phyloP scores from a whole-genome alignment of 2,329 filamentous ascomycete genomes.

The Pseudovirgaria hyperparasitica region DNA sequence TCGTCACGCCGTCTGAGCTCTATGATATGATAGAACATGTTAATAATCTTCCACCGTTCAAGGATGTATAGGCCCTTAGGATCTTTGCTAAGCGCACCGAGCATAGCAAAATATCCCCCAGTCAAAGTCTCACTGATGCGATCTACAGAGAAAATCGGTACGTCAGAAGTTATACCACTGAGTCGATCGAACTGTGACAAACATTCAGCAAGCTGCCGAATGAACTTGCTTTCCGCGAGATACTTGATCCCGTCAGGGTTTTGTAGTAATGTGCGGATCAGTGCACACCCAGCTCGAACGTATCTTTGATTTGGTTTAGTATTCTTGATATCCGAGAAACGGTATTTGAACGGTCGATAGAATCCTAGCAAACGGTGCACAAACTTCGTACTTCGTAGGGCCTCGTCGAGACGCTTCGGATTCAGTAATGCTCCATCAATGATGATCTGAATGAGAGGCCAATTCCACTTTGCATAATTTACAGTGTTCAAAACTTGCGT shows the following conservation, averaged over 20 bases:
- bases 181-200: slow-evolving; percentile 88
- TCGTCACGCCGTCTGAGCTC: slow-evolving; percentile 85
- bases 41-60: slow-evolving; percentile 94
- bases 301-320: slow-evolving; percentile 92
- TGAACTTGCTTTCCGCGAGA: slow-evolving; percentile 78
- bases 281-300: slow-evolving; percentile 73
- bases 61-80: slow-evolving; percentile 75
- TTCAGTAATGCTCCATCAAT: slow-evolving; percentile 89
- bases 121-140: slow-evolving; percentile 78
- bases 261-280: slow-evolving; percentile 78
- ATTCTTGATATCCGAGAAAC: slow-evolving; percentile 81
- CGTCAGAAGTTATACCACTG: slow-evolving; percentile 58
- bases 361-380: slow-evolving; percentile 91
- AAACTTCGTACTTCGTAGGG: slow-evolving; percentile 89
- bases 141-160: slow-evolving; percentile 78
- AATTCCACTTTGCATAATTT: slow-evolving; percentile 94
- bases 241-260: slow-evolving; percentile 76
- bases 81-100: slow-evolving; percentile 77
- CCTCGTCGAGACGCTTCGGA: slow-evolving; percentile 84
- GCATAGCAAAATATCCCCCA: slow-evolving; percentile 84
- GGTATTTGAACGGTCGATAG: slow-evolving; percentile 91
- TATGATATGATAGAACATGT: slow-evolving; percentile 99
- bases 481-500: slow-evolving; percentile 79
- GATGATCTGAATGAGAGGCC: slow-evolving; percentile 81
- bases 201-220: slow-evolving; percentile 90